A percentile compares a stretch with the other conserved stretches of the same genome.
These are phyloP conservation scores for Arabidopsis arenosa DNA, from an alignment of 345 rosid genomes.

Conservation along the genomic window DNA sequence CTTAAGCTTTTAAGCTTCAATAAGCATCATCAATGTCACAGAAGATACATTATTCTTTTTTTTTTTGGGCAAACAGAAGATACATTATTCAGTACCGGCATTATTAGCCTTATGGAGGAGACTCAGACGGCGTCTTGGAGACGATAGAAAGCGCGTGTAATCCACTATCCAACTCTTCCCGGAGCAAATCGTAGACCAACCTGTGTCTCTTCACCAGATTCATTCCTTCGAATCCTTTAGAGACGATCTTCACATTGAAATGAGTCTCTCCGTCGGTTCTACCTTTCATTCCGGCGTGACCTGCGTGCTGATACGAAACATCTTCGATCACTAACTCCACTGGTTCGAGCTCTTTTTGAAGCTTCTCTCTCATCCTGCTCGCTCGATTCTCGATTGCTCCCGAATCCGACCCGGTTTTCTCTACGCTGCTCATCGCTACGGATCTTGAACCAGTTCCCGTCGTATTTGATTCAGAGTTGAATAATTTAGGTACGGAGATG, in stretches of 20 bases:
- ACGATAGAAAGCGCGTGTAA: slow-evolving; percentile 87
- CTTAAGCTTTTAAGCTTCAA: not conserved
- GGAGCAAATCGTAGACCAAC: slow-evolving; percentile 70
- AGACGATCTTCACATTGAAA: slow-evolving; percentile 81
- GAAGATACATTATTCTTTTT: not conserved
- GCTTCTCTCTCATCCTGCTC: slow-evolving; percentile 68
- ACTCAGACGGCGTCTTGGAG: slow-evolving; percentile 83
- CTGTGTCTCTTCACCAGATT: slow-evolving; percentile 92
- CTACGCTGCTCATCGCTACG: slow-evolving; percentile 39
- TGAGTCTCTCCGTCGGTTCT: slow-evolving; percentile 81
- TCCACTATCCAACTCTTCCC: slow-evolving; percentile 82
- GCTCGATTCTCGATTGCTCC: slow-evolving; percentile 67
- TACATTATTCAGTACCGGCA: not conserved
- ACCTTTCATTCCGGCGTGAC: slow-evolving; percentile 88
- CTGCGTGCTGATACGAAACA: slow-evolving; percentile 90
- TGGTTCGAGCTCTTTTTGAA: slow-evolving; percentile 74
- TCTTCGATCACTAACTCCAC: slow-evolving; percentile 75
- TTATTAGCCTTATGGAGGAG: slow-evolving; percentile 27
- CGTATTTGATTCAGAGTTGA: not conserved
- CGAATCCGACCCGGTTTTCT: slow-evolving; percentile 26
- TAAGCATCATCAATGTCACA: not conserved
- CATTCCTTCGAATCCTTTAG: slow-evolving; percentile 84
- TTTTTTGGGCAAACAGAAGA: too few species aligned
- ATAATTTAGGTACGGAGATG: not conserved
- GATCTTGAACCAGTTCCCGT: slow-evolving; percentile 34